Evolutionary conservation across 2,329 filamentous ascomycete species (phyloP), one percentile per base, ranked within the genome.

Genomic region (Fusarium siculi): DNA sequence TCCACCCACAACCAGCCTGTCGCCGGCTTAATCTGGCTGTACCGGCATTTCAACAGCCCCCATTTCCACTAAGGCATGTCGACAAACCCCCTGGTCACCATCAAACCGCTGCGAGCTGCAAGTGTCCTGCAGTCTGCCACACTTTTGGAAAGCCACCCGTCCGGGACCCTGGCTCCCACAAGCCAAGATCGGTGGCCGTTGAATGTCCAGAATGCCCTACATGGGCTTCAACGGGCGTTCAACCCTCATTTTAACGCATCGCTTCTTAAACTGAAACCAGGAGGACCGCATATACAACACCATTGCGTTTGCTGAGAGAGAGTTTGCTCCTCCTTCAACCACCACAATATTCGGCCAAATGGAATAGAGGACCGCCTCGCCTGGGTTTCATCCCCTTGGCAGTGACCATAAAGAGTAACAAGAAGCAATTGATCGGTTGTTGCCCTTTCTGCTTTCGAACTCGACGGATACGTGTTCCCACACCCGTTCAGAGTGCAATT

Each of bases 21-120:
- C 75, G 70, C 62, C 66, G 65, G 70, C 72, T 67, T 60, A 58
- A 65, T 75, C 39, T 64, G 63, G 69, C 59, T 63, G 57, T 49
- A 58, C 68, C 73, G 66, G 74, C 63, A 74, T 70, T 64, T 70
- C 68, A 53, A 71, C 68, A 63, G 62, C 60, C 49, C 44, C 63
- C 59, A 54, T 68, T 43, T 44, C 40, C 43, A 44, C 64, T 39
- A 44, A 66, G 37, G 36, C 50, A 63, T 68, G 63, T 56, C 42
- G 57, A 50, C 32, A 66, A 61, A 64, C 63, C 61, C 34, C 71
- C 61, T 64, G 39, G 60, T 58, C 53, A 63, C 55, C 65, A 44
- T 67, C 66, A 40, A 74, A 68, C 59, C 63, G 30, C 49, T 72
- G 62, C 63, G 63, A 66, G 62, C 60, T 66, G 64, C 69, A 76